Evolutionary conservation across 2,329 filamentous ascomycete genomes (phyloP).

Genomic region (Trichoderma sp.): DNA sequence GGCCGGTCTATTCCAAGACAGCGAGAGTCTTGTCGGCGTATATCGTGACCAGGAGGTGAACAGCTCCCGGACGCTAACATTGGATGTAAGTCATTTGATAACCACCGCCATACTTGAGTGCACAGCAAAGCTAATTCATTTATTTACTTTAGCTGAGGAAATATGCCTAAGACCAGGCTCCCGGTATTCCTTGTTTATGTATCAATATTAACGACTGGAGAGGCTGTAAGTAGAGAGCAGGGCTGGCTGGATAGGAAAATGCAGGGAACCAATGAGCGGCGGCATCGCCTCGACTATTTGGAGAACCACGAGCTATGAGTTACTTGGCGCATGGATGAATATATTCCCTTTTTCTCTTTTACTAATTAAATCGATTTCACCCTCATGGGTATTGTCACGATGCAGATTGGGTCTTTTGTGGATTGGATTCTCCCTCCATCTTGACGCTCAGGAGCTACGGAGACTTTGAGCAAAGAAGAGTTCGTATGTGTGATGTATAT

Average conservation of each 20-base stretch:
- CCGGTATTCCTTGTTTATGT: conserved; percentile 1
- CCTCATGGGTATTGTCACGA: neutral
- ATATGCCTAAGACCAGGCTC: conserved; percentile 29
- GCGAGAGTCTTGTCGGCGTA: conserved; percentile 90
- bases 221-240: neutral
- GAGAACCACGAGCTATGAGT: conserved; percentile 19
- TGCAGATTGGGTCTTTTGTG: neutral
- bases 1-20: conserved; percentile 92
- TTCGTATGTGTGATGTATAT: neutral
- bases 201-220: conserved; percentile 14
- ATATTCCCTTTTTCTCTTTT: neutral
- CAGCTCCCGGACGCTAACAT: conserved; percentile 82
- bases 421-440: neutral
- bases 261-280: conserved; percentile 3
- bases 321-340: conserved; percentile 12
- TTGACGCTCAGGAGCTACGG: neutral
- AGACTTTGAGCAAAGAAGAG: neutral
- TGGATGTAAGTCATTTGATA: conserved; percentile 72
- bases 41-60: conserved; percentile 94
- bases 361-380: neutral
- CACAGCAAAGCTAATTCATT: conserved; percentile 17
- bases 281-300: neutral
- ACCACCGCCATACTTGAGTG: neutral
- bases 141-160: conserved; percentile 31
- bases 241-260: conserved; percentile 9